Evolutionary conservation across 176 grass and related monocot genomes (phyloP).

Genomic region (Carex cristatella): DNA sequence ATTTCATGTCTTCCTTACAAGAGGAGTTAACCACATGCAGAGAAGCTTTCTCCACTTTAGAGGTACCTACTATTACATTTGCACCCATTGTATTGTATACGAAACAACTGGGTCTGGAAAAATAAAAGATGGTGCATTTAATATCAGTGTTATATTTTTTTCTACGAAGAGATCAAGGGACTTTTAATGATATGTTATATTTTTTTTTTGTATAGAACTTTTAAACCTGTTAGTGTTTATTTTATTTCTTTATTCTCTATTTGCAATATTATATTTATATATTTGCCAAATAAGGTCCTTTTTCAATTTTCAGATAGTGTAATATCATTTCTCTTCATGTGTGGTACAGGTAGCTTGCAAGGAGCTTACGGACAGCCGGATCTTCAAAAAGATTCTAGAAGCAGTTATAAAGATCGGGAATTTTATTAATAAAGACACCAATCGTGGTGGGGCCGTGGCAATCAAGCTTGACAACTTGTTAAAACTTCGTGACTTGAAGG

Average conservation of each 20-base stretch:
- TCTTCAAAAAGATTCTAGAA: conserved; percentile 90
- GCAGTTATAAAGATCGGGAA: conserved; percentile 89
- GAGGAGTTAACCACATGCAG: conserved; percentile 64
- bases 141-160: neutral
- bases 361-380: conserved; percentile 61
- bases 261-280: conserved; percentile 10
- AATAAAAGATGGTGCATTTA: neutral
- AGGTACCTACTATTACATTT: conserved; percentile 40
- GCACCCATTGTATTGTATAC: neutral
- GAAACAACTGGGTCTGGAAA: neutral
- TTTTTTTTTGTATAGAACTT: neutral
- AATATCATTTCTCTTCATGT: neutral
- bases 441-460: conserved; percentile 71
- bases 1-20: conserved; percentile 59
- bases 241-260: neutral
- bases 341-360: conserved; percentile 53
- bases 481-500: conserved; percentile 79
- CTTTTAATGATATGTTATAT: neutral
- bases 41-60: conserved; percentile 60
- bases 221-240: neutral
- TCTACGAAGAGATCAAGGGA: neutral
- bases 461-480: conserved; percentile 89
- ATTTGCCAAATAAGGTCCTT: neutral
- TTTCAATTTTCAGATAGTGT: neutral
- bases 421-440: conserved; percentile 80